Evolutionary conservation across 768 basidiomycete species (phyloP).

Genomic region (Russula compacta): DNA sequence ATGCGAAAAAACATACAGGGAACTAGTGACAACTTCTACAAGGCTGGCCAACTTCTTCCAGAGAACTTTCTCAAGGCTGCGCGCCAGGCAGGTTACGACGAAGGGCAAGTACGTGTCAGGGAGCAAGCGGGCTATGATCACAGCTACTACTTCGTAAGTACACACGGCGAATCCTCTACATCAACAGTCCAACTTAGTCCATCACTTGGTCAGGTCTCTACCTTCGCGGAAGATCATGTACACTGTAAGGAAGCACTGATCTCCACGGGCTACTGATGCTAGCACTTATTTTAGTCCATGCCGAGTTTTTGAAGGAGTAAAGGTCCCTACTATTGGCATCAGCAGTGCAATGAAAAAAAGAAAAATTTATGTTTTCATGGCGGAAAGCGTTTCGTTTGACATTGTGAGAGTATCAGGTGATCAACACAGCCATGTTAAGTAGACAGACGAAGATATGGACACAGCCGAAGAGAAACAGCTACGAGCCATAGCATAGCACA

Average conservation of each 20-base stretch:
- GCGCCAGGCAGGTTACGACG: constrained; percentile 60
- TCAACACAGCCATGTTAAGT: neutral
- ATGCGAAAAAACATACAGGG: constrained; percentile 39
- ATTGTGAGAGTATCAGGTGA: constrained; percentile 10
- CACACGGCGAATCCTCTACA: neutral
- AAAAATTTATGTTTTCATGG: neutral
- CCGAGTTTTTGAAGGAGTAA: constrained; percentile 74
- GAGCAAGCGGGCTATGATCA: constrained; percentile 82
- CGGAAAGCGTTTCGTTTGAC: neutral
- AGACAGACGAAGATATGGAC: neutral
- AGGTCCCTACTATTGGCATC: neutral
- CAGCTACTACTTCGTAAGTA: constrained; percentile 74
- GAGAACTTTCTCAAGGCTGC: constrained; percentile 81
- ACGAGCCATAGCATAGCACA: neutral
- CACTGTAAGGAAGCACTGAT: constrained; percentile 44
- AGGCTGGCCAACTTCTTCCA: constrained; percentile 81
- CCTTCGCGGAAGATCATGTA: constrained; percentile 83
- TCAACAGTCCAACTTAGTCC: neutral
- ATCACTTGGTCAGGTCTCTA: constrained; percentile 55
- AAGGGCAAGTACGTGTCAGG: constrained; percentile 68
- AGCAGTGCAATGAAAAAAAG: neutral
- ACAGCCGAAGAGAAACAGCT: neutral
- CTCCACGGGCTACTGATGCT: constrained; percentile 19
- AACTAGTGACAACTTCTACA: constrained; percentile 72
- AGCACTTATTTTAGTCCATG: constrained; percentile 55